Evolutionary conservation across 1,139 yeast species (phyloP), one percentile per base, ranked within the genome.

Genomic region (Debaryomyces subglobosus): DNA sequence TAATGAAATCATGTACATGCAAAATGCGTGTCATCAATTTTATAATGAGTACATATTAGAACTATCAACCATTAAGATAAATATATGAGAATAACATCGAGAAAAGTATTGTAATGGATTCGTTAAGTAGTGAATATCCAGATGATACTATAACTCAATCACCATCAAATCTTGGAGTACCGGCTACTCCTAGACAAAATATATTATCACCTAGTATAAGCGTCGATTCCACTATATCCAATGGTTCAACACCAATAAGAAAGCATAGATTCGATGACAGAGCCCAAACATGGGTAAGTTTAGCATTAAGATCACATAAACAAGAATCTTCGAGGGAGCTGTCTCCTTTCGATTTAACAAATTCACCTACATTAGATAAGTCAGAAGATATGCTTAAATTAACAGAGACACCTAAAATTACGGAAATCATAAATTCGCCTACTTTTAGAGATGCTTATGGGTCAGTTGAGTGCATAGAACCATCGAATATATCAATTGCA

Each of bases 401-500:
- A 76, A 49, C 61, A 8, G 64, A 61, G 39, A 56, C 69, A 6
- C 48, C 52, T 4, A 50, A 46, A 4, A 60, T 72, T 27, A 52
- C 65, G 6, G 44, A 51, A 1, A 47, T 57, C 7, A 57, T 67
- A 39, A 61, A 61, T 43, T 57, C 71, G 2, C 32, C 58, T 2
- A 64, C 59, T 2, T 72, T 72, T 49, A 25, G 59, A 2, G 39
- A 55, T 5, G 47, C 50, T 2, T 75, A 78, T 55, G 96, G 96
- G 0, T 60, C 64, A 1, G 79, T 85, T 0, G 68, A 76, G 0
- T 65, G 69, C 21, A 58, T 86, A 7, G 68, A 74, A 3, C 74
- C 84, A 0, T 76, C 83, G 1, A 72, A 82, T 3, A 49, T 69
- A 7, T 72, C 72, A 46, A 72, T 89, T 2, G 81, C 81, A 0